A percentile compares a stretch with the other conserved stretches of the same genome.
Evolutionary conservation across 257 asterid genomes (phyloP).

Genomic region (Solanum paucissectum): DNA sequence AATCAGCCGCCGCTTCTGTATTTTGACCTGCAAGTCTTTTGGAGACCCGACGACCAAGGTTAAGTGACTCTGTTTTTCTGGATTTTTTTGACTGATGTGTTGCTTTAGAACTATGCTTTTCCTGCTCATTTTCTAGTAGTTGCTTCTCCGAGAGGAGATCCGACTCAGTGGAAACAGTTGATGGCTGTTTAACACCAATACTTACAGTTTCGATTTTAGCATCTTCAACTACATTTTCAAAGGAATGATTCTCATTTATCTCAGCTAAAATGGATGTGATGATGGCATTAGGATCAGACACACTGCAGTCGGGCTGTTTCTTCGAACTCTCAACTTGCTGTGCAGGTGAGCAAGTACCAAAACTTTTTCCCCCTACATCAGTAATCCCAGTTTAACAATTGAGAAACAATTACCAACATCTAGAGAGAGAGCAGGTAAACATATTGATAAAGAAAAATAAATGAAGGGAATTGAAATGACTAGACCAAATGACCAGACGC

Average conservation of each 20-base stretch:
- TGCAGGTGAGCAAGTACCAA: constrained; percentile 5
- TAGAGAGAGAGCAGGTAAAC: neutral
- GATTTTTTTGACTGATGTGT: neutral
- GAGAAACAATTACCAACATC: neutral
- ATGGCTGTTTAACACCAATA: neutral
- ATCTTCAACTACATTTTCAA: constrained; percentile 6
- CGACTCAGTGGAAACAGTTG: neutral
- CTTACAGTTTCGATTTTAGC: neutral
- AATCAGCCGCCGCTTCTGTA: constrained; percentile 13
- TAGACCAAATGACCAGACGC: neutral
- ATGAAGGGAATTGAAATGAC: neutral
- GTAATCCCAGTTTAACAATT: neutral
- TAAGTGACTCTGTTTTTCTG: neutral
- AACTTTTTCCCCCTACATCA: constrained; percentile 22
- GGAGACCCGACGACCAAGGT: constrained; percentile 15
- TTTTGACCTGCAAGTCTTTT: constrained; percentile 24
- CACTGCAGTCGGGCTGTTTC: constrained; percentile 6
- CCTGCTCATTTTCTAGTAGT: constrained; percentile 7
- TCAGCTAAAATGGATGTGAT: neutral
- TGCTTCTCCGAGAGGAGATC: constrained; percentile 10
- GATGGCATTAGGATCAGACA: neutral
- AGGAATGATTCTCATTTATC: neutral
- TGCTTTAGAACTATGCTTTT: neutral
- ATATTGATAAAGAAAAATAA: neutral
- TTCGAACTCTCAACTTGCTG: constrained; percentile 11